phyloP scores from a whole-genome alignment of 352 stramenopile genomes.

The Phytopythium kandeliae region DNA sequence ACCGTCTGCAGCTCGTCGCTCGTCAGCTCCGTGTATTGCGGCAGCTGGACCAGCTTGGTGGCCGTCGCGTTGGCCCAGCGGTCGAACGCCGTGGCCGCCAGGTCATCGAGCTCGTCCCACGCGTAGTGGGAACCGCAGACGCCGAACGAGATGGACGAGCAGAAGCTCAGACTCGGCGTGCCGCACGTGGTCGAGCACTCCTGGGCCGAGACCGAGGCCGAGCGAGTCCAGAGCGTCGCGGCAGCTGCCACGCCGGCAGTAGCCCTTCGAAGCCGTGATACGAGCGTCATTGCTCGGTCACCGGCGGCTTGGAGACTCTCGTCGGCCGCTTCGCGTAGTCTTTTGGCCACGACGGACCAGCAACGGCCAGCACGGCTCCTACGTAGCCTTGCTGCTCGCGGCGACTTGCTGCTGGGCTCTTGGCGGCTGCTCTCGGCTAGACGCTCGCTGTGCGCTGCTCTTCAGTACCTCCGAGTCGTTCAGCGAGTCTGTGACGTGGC shows the following conservation, averaged over 20 bases:
- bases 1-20: conserved; percentile 27
- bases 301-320: not conserved
- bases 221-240: conserved; percentile 7
- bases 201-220: conserved; percentile 12
- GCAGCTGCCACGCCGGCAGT: not conserved
- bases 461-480: not conserved
- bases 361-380: too few species aligned
- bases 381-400: too few species aligned
- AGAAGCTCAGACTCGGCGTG: conserved; percentile 67
- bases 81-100: conserved; percentile 33
- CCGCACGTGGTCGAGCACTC: conserved; percentile 77
- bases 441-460: not conserved
- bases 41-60: conserved; percentile 27
- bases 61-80: conserved; percentile 46
- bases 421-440: too few species aligned
- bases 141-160: conserved; percentile 71
- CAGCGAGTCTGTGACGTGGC: not conserved
- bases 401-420: too few species aligned
- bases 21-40: conserved; percentile 41
- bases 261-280: not conserved
- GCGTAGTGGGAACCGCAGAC: conserved; percentile 53
- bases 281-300: not conserved
- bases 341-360: too few species aligned
- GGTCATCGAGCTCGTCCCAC: conserved; percentile 54
- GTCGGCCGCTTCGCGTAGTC: not conserved